These are phyloP conservation scores for Lodderomyces parapsilosis DNA, from an alignment of 1,139 yeast genomes.

Conservation along the genomic window DNA sequence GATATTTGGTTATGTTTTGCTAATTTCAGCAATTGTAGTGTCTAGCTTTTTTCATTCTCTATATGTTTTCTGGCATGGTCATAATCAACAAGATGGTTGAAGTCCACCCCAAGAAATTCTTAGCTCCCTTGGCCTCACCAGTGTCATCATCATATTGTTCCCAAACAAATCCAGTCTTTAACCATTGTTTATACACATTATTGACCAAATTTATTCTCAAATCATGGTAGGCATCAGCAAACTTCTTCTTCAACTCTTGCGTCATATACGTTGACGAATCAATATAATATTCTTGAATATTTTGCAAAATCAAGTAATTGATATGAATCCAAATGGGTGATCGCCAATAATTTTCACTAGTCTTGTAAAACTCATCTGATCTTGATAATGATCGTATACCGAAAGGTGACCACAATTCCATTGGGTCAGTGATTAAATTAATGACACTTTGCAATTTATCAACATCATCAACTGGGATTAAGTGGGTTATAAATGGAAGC, in stretches of 20 bases:
- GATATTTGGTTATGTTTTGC: no score
- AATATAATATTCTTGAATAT: constrained; percentile 54
- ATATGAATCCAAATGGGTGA: constrained; percentile 94
- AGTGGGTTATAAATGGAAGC: constrained; percentile 78
- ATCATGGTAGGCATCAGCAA: constrained; percentile 43
- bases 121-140: constrained; percentile 80
- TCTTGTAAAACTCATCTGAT: constrained; percentile 62
- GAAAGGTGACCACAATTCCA: constrained; percentile 71
- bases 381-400: constrained; percentile 85
- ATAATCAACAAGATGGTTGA: constrained; percentile 77
- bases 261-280: constrained; percentile 22
- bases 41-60: not conserved
- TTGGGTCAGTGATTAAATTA: constrained; percentile 62
- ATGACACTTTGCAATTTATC: constrained; percentile 53
- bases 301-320: constrained; percentile 77
- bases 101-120: constrained; percentile 95
- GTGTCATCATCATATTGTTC: constrained; percentile 82
- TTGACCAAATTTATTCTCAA: constrained; percentile 66
- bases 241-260: constrained; percentile 34
- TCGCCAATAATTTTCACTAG: constrained; percentile 93
- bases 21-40: no score
- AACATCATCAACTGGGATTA: constrained; percentile 53
- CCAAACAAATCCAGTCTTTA: constrained; percentile 79
- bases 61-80: constrained; percentile 62
- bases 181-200: constrained; percentile 70